Conservation (phyloP, 2,329 filamentous ascomycete genomes). For the Alternaria incomplexa region DNA sequence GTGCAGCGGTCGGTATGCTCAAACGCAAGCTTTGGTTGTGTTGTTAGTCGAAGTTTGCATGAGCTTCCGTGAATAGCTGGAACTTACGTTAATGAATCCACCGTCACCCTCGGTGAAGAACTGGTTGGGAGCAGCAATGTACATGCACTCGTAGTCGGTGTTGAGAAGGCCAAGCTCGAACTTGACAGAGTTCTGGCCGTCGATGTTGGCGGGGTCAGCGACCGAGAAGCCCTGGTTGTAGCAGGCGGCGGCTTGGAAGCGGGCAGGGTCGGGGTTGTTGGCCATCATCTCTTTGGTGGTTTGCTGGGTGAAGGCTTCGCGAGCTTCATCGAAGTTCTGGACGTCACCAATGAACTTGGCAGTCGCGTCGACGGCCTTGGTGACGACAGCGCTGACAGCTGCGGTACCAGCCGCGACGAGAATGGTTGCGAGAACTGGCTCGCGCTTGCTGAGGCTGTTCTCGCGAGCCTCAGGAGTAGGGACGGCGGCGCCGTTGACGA, state of each 20-base stretch:
- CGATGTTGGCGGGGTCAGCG: constrained; percentile 2
- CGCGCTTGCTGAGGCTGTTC: constrained; percentile 2
- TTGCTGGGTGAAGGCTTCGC: constrained; percentile 10
- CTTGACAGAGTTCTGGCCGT: constrained; percentile 5
- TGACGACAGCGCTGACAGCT: constrained; percentile 9
- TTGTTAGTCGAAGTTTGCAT: neutral
- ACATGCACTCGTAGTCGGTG: constrained; percentile 16
- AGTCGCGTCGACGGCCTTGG: constrained; percentile 1
- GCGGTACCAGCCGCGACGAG: constrained; percentile 10
- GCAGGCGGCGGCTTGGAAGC: constrained; percentile 8
- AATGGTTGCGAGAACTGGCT: constrained; percentile 6
- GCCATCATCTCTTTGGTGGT: constrained; percentile 9
- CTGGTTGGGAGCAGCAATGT: constrained; percentile 7
- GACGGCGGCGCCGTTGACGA: constrained; percentile 7
- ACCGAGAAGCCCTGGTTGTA: constrained; percentile 10
- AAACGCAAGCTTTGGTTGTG: constrained; percentile 1
- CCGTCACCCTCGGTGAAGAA: constrained; percentile 9
- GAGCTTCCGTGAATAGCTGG: neutral
- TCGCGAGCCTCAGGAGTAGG: constrained; percentile 3
- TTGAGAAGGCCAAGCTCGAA: constrained; percentile 9
- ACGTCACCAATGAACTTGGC: constrained; percentile 8
- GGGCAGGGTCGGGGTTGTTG: constrained; percentile 5
- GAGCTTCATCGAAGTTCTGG: constrained; percentile 3
- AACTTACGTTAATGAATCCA: neutral
- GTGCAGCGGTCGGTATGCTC: constrained; percentile 4